A percentile compares a stretch with the other conserved stretches of the same genome.
phyloP scores from a whole-genome alignment of 1,284 basidiomycete species.

The Marasmius fiardii region DNA sequence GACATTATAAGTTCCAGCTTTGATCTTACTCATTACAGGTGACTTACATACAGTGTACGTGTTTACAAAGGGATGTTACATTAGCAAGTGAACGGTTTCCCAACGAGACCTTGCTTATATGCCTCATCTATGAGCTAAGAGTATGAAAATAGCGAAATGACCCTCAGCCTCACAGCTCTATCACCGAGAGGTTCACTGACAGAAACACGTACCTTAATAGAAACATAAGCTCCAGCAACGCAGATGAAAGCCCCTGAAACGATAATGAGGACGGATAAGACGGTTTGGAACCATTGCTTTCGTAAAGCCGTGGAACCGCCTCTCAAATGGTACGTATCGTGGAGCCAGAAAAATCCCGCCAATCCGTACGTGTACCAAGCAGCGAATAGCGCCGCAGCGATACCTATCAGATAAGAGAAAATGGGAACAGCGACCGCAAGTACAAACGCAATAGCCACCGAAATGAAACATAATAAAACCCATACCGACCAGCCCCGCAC shows the following conservation, averaged over 20 bases:
- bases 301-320: slow-evolving; percentile 32
- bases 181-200: not conserved
- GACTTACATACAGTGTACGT: too few relatives aligned
- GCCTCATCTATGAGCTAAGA: slow-evolving; percentile 46
- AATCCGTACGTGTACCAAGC: slow-evolving; percentile 58
- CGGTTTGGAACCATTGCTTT: slow-evolving; percentile 28
- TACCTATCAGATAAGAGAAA: slow-evolving; percentile 50
- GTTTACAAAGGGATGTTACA: too few relatives aligned
- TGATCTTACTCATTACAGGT: too few relatives aligned
- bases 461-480: slow-evolving; percentile 41
- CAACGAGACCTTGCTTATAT: slow-evolving; percentile 40
- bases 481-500: slow-evolving; percentile 57
- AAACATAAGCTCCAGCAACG: slow-evolving; percentile 50
- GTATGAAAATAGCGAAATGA: not conserved
- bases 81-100: slow-evolving; percentile 49
- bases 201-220: slow-evolving; percentile 37
- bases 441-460: slow-evolving; percentile 47
- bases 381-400: slow-evolving; percentile 53
- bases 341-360: slow-evolving; percentile 55
- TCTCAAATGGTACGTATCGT: slow-evolving; percentile 42
- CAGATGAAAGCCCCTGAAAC: slow-evolving; percentile 51
- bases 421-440: slow-evolving; percentile 55
- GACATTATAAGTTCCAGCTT: too few relatives aligned
- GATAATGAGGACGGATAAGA: slow-evolving; percentile 40
- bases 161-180: not conserved